These are phyloP conservation scores for Fusarium solani-melongenae DNA, from an alignment of 2,329 filamentous ascomycete species.

Conservation along the genomic window DNA sequence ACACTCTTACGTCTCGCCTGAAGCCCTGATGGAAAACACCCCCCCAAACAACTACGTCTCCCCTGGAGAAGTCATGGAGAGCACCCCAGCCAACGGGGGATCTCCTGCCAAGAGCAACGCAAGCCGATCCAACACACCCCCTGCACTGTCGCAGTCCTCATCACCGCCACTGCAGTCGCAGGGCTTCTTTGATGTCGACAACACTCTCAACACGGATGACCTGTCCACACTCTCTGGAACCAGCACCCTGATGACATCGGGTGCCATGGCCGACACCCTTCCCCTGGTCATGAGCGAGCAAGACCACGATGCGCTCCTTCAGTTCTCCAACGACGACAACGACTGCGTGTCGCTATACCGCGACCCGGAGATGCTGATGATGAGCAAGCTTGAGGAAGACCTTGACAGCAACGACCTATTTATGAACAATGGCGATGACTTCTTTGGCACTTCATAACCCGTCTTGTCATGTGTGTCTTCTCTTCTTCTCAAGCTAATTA, in stretches of 20 bases:
- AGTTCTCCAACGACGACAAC: slow-evolving; percentile 56
- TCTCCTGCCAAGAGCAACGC: slow-evolving; percentile 63
- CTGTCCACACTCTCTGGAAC: slow-evolving; percentile 44
- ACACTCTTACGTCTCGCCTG: slow-evolving; percentile 61
- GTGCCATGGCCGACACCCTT: slow-evolving; percentile 48
- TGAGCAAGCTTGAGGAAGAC: slow-evolving; percentile 66
- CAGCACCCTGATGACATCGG: slow-evolving; percentile 48
- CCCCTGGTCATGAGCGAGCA: slow-evolving; percentile 50
- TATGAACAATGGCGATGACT: slow-evolving; percentile 60
- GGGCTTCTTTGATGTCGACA: slow-evolving; percentile 60
- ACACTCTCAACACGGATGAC: slow-evolving; percentile 47
- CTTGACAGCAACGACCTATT: slow-evolving; percentile 65
- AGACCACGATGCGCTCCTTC: slow-evolving; percentile 58
- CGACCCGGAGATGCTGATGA: slow-evolving; percentile 61
- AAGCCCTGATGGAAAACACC: slow-evolving; percentile 54
- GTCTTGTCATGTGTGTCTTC: neutral
- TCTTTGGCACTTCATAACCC: slow-evolving; percentile 56
- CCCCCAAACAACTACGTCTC: slow-evolving; percentile 54
- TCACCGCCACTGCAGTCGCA: slow-evolving; percentile 61
- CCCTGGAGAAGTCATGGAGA: slow-evolving; percentile 57
- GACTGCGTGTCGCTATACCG: slow-evolving; percentile 57
- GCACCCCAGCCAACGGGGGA: slow-evolving; percentile 50
- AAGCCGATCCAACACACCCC: slow-evolving; percentile 68
- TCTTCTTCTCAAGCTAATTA: slow-evolving; percentile 25
- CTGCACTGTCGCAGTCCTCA: slow-evolving; percentile 70